Conservation (phyloP, 2,329 filamentous ascomycete genomes). For the Delphinella strobiligena region DNA sequence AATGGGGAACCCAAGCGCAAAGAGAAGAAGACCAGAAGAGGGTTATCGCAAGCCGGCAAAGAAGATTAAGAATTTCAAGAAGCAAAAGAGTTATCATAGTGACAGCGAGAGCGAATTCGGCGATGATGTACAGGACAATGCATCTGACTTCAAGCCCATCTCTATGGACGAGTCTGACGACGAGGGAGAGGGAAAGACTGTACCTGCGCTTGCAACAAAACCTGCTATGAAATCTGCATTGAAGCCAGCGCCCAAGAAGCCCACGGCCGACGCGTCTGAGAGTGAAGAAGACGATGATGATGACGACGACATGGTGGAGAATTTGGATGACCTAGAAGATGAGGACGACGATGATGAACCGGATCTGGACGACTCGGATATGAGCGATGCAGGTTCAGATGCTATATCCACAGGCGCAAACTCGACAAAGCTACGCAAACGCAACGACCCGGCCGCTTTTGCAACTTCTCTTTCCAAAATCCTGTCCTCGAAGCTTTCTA, state of each 20-base stretch:
- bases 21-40: slow-evolving; percentile 29
- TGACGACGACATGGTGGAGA: slow-evolving; percentile 30
- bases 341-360: slow-evolving; percentile 25
- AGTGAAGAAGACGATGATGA: slow-evolving; percentile 19
- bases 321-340: slow-evolving; percentile 13
- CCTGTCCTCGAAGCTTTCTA: slow-evolving; percentile 75
- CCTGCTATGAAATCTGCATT: slow-evolving; percentile 9
- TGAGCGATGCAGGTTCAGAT: slow-evolving; percentile 17
- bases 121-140: slow-evolving; percentile 19
- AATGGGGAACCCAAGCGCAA: slow-evolving; percentile 15
- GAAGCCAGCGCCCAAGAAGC: slow-evolving; percentile 4
- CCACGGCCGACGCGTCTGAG: slow-evolving; percentile 4
- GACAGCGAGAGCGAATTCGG: slow-evolving; percentile 48
- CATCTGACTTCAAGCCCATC: slow-evolving; percentile 36
- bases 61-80: slow-evolving; percentile 46
- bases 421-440: slow-evolving; percentile 52
- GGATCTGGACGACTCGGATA: slow-evolving; percentile 23
- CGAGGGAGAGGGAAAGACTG: slow-evolving; percentile 16
- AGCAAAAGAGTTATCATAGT: slow-evolving; percentile 52
- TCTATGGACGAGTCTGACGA: slow-evolving; percentile 36
- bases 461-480: slow-evolving; percentile 91
- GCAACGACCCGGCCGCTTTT: slow-evolving; percentile 85
- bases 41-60: slow-evolving; percentile 35
- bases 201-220: slow-evolving; percentile 9
- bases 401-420: too few species aligned